A percentile compares a stretch with the other conserved stretches of the same genome.
Evolutionary conservation across 371 early-diverging fungal genomes (phyloP).

Genomic region (Synchytrium microbalum): DNA sequence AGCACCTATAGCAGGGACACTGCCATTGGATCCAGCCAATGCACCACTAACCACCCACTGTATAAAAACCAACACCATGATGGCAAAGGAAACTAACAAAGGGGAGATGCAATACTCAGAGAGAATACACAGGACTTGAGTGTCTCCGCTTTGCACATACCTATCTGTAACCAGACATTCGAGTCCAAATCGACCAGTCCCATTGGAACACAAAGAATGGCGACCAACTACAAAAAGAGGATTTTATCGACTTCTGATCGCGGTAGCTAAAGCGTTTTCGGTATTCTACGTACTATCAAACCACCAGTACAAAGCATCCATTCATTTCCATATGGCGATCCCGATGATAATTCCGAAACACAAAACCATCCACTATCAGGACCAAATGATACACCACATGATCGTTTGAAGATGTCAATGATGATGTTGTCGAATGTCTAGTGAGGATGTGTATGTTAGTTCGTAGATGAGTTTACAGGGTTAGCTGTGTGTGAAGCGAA

Average conservation of each 20-base stretch:
- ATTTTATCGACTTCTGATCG: neutral
- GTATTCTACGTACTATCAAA: conserved; percentile 15
- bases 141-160: conserved; percentile 11
- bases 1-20: conserved; percentile 12
- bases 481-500: neutral
- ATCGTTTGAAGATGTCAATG: conserved; percentile 32
- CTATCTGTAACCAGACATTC: conserved; percentile 35
- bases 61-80: conserved; percentile 30
- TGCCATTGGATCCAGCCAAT: conserved; percentile 16
- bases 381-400: conserved; percentile 31
- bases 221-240: conserved; percentile 14
- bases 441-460: neutral
- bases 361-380: conserved; percentile 25
- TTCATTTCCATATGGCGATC: conserved; percentile 29
- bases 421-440: conserved; percentile 35
- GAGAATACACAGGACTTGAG: neutral
- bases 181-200: conserved; percentile 35
- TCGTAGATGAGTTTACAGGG: neutral
- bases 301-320: conserved; percentile 36
- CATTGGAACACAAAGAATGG: conserved; percentile 25
- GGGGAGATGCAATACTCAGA: neutral
- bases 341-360: conserved; percentile 11
- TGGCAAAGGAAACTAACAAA: conserved; percentile 24
- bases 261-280: no score
- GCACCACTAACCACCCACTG: conserved; percentile 32